These are phyloP conservation scores for Gossypium armourianum DNA, from an alignment of 441 rosid genomes.

Conservation along the genomic window DNA sequence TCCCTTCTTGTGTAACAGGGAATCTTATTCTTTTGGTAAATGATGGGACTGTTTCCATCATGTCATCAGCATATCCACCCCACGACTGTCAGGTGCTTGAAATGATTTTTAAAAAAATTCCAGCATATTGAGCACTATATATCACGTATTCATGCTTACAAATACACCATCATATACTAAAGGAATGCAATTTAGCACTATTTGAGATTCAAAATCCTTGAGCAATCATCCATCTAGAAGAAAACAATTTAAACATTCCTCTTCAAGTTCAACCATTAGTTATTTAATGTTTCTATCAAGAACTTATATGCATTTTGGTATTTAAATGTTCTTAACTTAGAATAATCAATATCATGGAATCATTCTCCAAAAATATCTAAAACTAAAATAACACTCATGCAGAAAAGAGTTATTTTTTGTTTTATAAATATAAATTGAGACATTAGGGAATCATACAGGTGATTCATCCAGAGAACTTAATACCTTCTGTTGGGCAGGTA, in stretches of 20 bases:
- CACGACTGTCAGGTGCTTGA: background rate
- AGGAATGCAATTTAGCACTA: background rate
- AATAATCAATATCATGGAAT: background rate
- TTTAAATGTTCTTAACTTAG: background rate
- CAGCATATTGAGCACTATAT: background rate
- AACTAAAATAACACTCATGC: background rate
- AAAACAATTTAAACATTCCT: background rate
- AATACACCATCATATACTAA: background rate
- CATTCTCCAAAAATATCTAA: background rate
- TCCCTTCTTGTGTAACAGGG: background rate
- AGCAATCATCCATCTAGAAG: background rate
- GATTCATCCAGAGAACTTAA: background rate
- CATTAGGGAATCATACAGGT: background rate
- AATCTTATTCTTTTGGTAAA: background rate
- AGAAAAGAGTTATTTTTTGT: background rate
- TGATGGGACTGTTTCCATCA: background rate
- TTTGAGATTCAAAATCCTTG: background rate
- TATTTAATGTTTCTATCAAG: background rate
- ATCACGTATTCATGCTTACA: background rate
- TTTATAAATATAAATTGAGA: background rate
- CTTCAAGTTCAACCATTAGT: background rate
- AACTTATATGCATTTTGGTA: slow-evolving; percentile 7
- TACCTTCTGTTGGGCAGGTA: slow-evolving; percentile 71
- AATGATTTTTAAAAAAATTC: background rate
- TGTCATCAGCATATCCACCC: background rate